Base-by-base conservation (phyloP, 2,329 filamentous ascomycete species). In the Thelonectria rubi region DNA sequence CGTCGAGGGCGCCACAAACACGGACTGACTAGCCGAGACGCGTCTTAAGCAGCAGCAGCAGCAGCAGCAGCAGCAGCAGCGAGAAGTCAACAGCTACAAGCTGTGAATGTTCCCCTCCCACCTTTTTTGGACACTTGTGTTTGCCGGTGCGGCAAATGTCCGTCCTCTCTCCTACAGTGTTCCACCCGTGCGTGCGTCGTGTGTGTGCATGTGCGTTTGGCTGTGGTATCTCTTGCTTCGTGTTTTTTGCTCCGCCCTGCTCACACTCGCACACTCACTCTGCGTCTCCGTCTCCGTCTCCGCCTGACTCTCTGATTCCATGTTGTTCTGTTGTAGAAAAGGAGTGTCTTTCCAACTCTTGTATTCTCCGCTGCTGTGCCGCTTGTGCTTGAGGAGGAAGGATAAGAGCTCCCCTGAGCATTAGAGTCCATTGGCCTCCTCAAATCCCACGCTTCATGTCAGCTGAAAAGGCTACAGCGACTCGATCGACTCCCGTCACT, bases 1-100 rank as follows among this genome's bases (percentile, higher is more conserved):
- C 58, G 86, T 91, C 15, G 79, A 84, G 62, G 86, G 85, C 37
- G 86, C 86, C 26, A 87, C 83, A 26, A 89, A 89, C 72, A 78
- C 80, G 72, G 83, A 82, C 26, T 72, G 69, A 72, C 70, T 72
- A 69, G 63, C 65, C 60, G 67, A 64, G 58, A 55, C 55, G 58
- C 60, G 62, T 50, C 60, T 62, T 58, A 64, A 58, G 49, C 54
- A 51, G 43, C 64, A 66, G 57, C 26, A 30, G 26, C 26, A 30
- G 26, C 5, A 10, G 26, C 26, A 30, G 26, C 26, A 30, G 26
- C 5, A 30, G 10, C 26, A 30, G 26, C 26, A 30, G 26, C 26
- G 15, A 15, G 12, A 15, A 37, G 34, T 37, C 34, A 11, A 15
- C 34, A 15, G 26, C 26, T 30, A 11, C 34, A 37, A 37, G 34